A percentile compares a stretch with the other conserved stretches of the same genome.
Evolutionary conservation across 148 eudicot genomes (phyloP).

Genomic region (Persicaria tinctoria): DNA sequence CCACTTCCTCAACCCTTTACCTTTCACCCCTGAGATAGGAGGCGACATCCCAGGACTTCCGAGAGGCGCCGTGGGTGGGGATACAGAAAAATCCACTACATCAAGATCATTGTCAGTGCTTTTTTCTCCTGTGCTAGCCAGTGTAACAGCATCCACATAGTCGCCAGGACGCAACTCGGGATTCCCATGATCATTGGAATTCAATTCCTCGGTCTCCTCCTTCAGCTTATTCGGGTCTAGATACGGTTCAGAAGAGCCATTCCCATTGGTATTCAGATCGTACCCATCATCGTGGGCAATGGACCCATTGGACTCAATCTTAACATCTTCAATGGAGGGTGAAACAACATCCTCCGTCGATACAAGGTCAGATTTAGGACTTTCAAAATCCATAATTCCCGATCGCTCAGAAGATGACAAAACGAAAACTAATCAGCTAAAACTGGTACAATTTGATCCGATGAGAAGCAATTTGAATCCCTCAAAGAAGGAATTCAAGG

Average conservation of each 20-base stretch:
- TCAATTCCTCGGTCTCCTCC: not conserved
- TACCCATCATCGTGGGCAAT: not conserved
- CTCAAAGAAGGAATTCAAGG: not conserved
- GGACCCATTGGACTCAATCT: not conserved
- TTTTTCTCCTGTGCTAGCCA: not conserved
- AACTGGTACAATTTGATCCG: not conserved
- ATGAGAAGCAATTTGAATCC: not conserved
- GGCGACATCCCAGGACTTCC: not conserved
- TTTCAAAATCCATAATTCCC: conserved; percentile 4
- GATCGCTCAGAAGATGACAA: not conserved
- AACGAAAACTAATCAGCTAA: not conserved
- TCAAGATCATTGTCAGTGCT: not conserved
- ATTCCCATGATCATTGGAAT: not conserved
- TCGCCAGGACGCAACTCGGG: not conserved
- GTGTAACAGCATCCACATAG: not conserved
- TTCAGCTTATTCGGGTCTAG: not conserved
- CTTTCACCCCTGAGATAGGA: conserved; percentile 25
- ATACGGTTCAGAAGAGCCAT: not conserved
- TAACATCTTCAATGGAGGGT: not conserved
- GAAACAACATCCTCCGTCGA: not conserved
- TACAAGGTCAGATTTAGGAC: not conserved
- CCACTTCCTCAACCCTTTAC: conserved; percentile 77
- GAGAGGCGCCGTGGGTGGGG: not conserved
- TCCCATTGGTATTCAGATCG: not conserved
- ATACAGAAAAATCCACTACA: not conserved